phyloP scores from a whole-genome alignment of 352 stramenopile species.

The Globisporangium middletonii region DNA sequence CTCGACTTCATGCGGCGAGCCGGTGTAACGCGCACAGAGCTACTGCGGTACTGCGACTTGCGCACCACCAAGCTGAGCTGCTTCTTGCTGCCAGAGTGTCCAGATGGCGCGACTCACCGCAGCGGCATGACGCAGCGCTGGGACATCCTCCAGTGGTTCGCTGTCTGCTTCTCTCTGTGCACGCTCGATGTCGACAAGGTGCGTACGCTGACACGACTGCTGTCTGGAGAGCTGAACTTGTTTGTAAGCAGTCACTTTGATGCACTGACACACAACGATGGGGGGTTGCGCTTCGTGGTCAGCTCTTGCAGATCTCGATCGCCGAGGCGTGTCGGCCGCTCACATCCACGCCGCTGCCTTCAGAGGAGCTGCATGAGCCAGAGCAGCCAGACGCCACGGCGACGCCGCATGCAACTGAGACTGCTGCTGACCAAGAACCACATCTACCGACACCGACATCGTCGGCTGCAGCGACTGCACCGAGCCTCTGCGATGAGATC shows the following conservation, averaged over 20 bases:
- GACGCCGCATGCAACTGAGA: neutral
- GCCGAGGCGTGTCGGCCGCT: slow-evolving; percentile 10
- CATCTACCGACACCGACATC: neutral
- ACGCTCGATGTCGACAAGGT: slow-evolving; percentile 31
- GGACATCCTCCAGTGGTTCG: slow-evolving; percentile 54
- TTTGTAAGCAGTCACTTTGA: neutral
- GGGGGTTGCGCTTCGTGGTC: neutral
- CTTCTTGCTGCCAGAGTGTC: slow-evolving; percentile 30
- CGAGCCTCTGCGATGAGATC: slow-evolving; percentile 23
- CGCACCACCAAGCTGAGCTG: slow-evolving; percentile 22
- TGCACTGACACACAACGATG: too few relatives aligned
- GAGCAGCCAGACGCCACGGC: neutral
- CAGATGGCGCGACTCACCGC: slow-evolving; percentile 27
- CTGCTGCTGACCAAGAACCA: neutral
- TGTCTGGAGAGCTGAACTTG: too few relatives aligned
- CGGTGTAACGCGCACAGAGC: slow-evolving; percentile 36
- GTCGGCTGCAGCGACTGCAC: neutral
- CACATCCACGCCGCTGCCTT: neutral
- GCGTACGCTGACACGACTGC: neutral
- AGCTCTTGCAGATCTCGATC: slow-evolving; percentile 24
- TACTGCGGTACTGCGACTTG: slow-evolving; percentile 54
- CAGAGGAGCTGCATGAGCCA: too few relatives aligned
- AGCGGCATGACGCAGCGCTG: slow-evolving; percentile 29
- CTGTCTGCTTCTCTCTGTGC: slow-evolving; percentile 52
- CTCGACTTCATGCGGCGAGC: slow-evolving; percentile 53